These are phyloP conservation scores for Boletus rubescentipes DNA, from an alignment of 768 basidiomycete genomes.

Conservation along the genomic window DNA sequence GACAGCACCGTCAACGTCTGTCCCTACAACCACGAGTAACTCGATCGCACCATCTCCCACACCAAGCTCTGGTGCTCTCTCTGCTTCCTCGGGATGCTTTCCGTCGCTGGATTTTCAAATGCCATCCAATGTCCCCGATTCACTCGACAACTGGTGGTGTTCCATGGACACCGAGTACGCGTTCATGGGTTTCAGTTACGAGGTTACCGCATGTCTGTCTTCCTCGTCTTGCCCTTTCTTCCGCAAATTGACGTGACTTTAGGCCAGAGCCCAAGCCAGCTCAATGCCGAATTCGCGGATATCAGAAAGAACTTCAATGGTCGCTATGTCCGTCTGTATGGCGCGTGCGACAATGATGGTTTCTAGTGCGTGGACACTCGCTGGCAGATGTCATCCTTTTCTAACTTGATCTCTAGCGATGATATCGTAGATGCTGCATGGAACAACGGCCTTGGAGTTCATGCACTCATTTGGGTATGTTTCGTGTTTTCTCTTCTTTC, in stretches of 20 bases:
- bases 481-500: neutral
- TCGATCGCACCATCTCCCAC: neutral
- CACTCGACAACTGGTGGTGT: conserved; percentile 64
- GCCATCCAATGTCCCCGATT: conserved; percentile 49
- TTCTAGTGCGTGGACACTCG: conserved; percentile 35
- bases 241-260: neutral
- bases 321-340: conserved; percentile 60
- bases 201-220: conserved; percentile 59
- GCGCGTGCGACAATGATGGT: conserved; percentile 38
- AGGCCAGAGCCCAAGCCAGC: conserved; percentile 58
- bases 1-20: too few species aligned
- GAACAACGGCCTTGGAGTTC: conserved; percentile 65
- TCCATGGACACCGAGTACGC: conserved; percentile 61
- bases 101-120: conserved; percentile 49
- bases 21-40: too few species aligned
- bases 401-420: conserved; percentile 36
- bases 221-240: neutral
- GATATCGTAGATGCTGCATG: conserved; percentile 69
- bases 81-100: conserved; percentile 29
- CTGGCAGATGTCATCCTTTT: conserved; percentile 14
- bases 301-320: conserved; percentile 59
- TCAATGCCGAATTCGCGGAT: conserved; percentile 56
- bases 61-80: neutral
- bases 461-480: conserved; percentile 71
- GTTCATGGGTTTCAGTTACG: conserved; percentile 78